Base-by-base conservation (phyloP, 768 basidiomycete species). In the Mycena alexandri region DNA sequence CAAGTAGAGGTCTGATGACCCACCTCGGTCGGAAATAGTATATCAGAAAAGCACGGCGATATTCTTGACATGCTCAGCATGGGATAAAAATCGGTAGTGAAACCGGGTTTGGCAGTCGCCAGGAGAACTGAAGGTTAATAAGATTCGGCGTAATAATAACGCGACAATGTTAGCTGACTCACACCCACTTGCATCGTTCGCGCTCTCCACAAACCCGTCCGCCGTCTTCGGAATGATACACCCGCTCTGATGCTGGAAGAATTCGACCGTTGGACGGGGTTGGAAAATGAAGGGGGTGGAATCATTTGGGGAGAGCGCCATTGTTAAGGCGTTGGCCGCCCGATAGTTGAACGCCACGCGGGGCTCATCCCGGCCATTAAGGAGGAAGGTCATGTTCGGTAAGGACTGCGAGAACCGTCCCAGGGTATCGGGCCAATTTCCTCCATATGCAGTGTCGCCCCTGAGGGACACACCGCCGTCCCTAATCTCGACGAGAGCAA, bases 351-450 rank as follows among this genome's bases (percentile, higher is more conserved):
- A 72, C 25, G 61, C 22, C 17, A 67, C 59, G 19, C 71, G 71
- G 19, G 71, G 71, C 29, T 72, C 71, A 33, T 72, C 71, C 19
- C 68, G 68, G n/a, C 71, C 68, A 55, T 70, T 72, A 22, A 72
- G 59, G 6, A 72, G 57, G 29, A 72, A 21, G 24, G 25, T 47
- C 68, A 67, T n/a, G n/a, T n/a, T n/a, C n/a, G n/a, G n/a, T n/a
- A n/a, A n/a, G n/a, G n/a, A n/a, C n/a, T n/a, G n/a, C 64, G 64
- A 17, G 48, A 52, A 41, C 7, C 34, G 34, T 36, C 34, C 34
- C 34, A 36, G 34, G 7, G 34, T 36, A 36, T 50, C 54, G 13
- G 43, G 46, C 67, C 67, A 68, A 24, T 68, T 62, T 17, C 41
- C 43, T 3, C 12, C 42, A 34, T 63, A 68, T n/a, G n/a, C 22